Evolutionary conservation across 805 yeast genomes (phyloP).

Genomic region (Saturnispora ahearnii): DNA sequence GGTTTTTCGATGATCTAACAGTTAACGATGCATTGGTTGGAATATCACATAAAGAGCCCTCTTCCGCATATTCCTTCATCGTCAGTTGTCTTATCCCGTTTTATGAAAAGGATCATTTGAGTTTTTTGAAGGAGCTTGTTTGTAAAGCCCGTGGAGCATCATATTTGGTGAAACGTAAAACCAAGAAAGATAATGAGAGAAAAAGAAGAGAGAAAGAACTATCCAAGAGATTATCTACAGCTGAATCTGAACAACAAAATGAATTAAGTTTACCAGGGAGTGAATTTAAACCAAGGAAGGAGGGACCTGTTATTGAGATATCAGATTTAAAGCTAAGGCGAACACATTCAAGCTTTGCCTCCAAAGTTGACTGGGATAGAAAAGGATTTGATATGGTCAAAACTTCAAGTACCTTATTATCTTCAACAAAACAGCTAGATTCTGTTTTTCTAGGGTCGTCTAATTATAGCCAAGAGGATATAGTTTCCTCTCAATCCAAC

Average conservation of each 20-base stretch:
- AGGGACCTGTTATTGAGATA: constrained; percentile 8
- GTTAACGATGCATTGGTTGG: constrained; percentile 28
- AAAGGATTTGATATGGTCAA: constrained; percentile 29
- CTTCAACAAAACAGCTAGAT: not conserved
- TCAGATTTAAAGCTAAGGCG: constrained; percentile 18
- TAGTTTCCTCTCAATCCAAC: not conserved
- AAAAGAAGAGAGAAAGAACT: constrained; percentile 4
- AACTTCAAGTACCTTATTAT: constrained; percentile 7
- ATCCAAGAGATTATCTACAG: not conserved
- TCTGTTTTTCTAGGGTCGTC: not conserved
- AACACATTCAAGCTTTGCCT: constrained; percentile 18
- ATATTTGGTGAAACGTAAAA: constrained; percentile 10
- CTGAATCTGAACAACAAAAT: not conserved
- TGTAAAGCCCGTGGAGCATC: constrained; percentile 26
- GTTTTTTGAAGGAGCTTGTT: constrained; percentile 21
- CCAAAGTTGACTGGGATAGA: constrained; percentile 19
- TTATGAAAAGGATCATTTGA: constrained; percentile 21
- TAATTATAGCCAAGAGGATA: not conserved
- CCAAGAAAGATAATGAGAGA: constrained; percentile 5
- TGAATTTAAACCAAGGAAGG: constrained; percentile 2
- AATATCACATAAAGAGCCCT: constrained; percentile 18
- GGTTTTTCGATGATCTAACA: constrained; percentile 25
- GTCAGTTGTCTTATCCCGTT: constrained; percentile 24
- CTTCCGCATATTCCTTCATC: constrained; percentile 24
- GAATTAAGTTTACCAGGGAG: not conserved